These are phyloP conservation scores for Homolaphlyctis polyrhiza DNA, from an alignment of 371 early-diverging fungal species.

Conservation along the genomic window DNA sequence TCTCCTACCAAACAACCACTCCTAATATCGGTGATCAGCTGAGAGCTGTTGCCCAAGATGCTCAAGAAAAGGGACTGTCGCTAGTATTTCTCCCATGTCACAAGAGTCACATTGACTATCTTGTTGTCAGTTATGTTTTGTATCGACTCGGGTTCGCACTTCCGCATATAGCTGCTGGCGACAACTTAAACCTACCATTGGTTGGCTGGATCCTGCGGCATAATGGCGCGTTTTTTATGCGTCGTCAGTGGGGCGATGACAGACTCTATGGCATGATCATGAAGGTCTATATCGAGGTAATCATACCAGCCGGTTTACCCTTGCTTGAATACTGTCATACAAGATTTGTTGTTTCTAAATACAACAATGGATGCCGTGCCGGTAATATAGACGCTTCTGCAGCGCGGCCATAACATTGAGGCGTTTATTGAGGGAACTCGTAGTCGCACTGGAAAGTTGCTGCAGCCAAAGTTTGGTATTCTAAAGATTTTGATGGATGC, in stretches of 20 bases:
- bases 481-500: conserved; percentile 77
- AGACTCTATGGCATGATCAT: conserved; percentile 64
- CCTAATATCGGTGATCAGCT: too few species aligned
- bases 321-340: not conserved
- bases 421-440: conserved; percentile 87
- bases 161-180: conserved; percentile 87
- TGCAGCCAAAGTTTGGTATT: conserved; percentile 79
- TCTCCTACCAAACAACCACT: too few species aligned
- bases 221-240: conserved; percentile 79
- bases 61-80: conserved; percentile 65
- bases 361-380: not conserved
- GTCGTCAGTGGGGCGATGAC: conserved; percentile 78
- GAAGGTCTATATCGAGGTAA: conserved; percentile 68
- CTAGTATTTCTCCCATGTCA: conserved; percentile 80
- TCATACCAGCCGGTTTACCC: too few species aligned
- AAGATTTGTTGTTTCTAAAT: not conserved
- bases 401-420: conserved; percentile 71
- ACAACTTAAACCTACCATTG: conserved; percentile 78
- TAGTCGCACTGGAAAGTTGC: conserved; percentile 68
- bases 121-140: conserved; percentile 77
- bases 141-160: conserved; percentile 75
- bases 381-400: too few species aligned
- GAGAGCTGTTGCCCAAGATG: conserved; percentile 55
- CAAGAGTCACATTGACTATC: conserved; percentile 86
- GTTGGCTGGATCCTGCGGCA: conserved; percentile 65